Evolutionary conservation across 768 basidiomycete species (phyloP).

Genomic region (Termitomyces sp.): DNA sequence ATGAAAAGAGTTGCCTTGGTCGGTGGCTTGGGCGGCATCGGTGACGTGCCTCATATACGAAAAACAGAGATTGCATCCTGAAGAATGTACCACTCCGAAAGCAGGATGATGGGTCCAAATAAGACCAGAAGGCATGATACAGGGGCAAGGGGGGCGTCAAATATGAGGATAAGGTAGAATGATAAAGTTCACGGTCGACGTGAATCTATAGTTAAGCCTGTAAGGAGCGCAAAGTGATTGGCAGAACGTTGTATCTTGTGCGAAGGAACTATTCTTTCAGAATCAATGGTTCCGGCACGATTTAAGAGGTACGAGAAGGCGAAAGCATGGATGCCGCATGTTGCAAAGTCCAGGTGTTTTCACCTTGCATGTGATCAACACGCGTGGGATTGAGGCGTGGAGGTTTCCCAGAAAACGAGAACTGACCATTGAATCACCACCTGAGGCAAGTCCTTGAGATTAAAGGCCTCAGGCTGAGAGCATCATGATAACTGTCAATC

Average conservation of each 20-base stretch:
- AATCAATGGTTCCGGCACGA: background rate
- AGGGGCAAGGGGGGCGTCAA: too few species aligned
- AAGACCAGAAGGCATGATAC: background rate
- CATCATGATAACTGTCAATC: background rate
- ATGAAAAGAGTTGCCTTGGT: constrained; percentile 7
- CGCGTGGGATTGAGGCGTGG: background rate
- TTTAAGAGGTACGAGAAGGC: background rate
- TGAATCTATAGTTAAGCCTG: background rate
- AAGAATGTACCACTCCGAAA: constrained; percentile 13
- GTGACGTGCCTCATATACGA: constrained; percentile 14
- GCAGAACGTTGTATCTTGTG: background rate
- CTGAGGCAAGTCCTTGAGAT: background rate
- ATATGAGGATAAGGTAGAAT: background rate
- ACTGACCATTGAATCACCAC: background rate
- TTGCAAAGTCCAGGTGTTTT: background rate
- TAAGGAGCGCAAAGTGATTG: background rate
- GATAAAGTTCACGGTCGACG: background rate
- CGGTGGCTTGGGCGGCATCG: constrained; percentile 1
- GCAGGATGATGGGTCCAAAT: constrained; percentile 12
- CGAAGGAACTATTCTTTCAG: background rate
- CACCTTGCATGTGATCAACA: background rate
- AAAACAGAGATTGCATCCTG: constrained; percentile 9
- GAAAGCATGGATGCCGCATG: background rate
- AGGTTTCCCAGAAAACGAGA: background rate
- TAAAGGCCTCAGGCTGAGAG: background rate